Evolutionary conservation across 805 yeast species (phyloP).

Genomic region (Wickerhamomyces pijperi): DNA sequence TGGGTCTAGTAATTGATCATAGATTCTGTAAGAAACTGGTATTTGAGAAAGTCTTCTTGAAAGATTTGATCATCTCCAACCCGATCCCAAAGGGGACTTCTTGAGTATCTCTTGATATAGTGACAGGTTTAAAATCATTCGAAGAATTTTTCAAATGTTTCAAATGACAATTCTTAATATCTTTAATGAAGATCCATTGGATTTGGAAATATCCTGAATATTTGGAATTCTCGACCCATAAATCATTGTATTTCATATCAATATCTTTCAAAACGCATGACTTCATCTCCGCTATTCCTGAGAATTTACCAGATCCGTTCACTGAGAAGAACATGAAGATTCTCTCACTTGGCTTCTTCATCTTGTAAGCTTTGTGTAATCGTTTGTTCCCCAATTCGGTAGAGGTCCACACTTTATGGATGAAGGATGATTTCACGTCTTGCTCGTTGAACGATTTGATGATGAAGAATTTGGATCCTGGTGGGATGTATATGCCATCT

Average conservation of each 20-base stretch:
- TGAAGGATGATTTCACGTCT: conserved; percentile 39
- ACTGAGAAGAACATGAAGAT: conserved; percentile 46
- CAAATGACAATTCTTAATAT: conserved; percentile 36
- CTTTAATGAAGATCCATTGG: conserved; percentile 40
- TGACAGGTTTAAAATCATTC: conserved; percentile 40
- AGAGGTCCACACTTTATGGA: conserved; percentile 46
- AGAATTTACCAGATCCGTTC: conserved; percentile 44
- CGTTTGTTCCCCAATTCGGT: conserved; percentile 46
- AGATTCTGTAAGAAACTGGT: conserved; percentile 11
- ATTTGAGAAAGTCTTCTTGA: conserved; percentile 16
- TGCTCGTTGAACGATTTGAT: conserved; percentile 41
- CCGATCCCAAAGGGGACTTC: conserved; percentile 42
- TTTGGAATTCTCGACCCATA: conserved; percentile 35
- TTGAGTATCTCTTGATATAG: conserved; percentile 53
- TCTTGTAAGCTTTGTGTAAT: conserved; percentile 30
- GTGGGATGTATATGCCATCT: conserved; percentile 16
- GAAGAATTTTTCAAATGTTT: conserved; percentile 32
- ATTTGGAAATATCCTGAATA: conserved; percentile 45
- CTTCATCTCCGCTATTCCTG: conserved; percentile 48
- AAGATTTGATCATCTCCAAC: conserved; percentile 33
- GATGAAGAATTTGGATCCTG: conserved; percentile 31
- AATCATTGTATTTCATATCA: conserved; percentile 22
- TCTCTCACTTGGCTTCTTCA: conserved; percentile 15
- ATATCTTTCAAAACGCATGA: conserved; percentile 21
- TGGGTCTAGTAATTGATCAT: too few relatives aligned